Conservation (phyloP, 345 rosid genomes). For the Dimocarpus longan region DNA sequence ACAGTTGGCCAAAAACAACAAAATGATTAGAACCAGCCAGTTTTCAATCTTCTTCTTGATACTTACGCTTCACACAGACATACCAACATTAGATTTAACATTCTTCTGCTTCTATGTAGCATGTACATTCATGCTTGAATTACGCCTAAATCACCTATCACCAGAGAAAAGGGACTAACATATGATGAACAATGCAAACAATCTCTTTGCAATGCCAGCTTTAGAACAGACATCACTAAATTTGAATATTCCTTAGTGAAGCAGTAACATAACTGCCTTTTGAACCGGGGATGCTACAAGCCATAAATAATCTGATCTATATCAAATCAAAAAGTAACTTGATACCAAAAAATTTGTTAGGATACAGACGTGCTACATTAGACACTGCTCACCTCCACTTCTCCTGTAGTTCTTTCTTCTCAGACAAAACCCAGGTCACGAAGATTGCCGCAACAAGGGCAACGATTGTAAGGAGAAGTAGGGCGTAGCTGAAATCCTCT, state of each 20-base stretch:
- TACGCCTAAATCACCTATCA: no score
- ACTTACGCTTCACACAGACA: no score
- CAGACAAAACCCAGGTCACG: constrained; percentile 80
- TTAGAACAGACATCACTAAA: constrained; percentile 10
- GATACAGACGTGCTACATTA: constrained; percentile 21
- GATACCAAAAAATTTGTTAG: constrained; percentile 14
- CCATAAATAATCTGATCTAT: constrained; percentile 28
- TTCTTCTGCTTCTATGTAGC: no score
- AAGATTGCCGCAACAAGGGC: constrained; percentile 85
- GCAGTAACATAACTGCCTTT: constrained; percentile 8
- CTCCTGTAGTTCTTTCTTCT: constrained; percentile 85
- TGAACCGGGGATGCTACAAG: constrained; percentile 17
- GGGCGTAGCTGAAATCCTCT: constrained; percentile 90
- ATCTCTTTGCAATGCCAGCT: neutral
- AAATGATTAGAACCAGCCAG: no score
- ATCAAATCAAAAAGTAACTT: constrained; percentile 10
- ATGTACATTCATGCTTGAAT: no score
- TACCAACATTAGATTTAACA: no score
- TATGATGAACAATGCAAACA: neutral
- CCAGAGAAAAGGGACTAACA: no score
- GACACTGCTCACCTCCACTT: constrained; percentile 72
- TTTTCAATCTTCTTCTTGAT: no score
- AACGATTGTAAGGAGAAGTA: constrained; percentile 82
- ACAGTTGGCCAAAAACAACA: no score
- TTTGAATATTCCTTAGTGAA: constrained; percentile 7